These are phyloP conservation scores for Hyaloscypha bicolor DNA, from an alignment of 495 filamentous ascomycete species.

Conservation along the genomic window DNA sequence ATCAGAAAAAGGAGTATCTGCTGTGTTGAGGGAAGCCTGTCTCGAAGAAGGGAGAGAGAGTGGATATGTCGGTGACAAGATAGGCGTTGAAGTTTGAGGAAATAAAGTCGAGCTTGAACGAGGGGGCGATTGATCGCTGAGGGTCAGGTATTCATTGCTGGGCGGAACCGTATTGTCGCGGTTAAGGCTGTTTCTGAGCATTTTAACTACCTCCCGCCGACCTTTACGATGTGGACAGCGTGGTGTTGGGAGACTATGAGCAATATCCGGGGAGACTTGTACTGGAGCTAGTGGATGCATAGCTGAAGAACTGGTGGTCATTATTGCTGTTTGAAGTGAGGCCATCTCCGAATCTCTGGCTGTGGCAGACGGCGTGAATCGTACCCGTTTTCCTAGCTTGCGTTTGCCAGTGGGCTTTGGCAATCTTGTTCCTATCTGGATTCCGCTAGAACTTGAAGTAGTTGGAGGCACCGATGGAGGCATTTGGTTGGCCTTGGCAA, in stretches of 20 bases:
- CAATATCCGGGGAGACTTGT: not conserved
- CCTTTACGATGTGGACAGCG: slow-evolving; percentile 16
- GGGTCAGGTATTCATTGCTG: slow-evolving; percentile 10
- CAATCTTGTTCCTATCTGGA: not conserved
- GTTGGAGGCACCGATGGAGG: not conserved
- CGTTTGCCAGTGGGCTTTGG: slow-evolving; percentile 5
- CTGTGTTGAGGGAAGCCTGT: not conserved
- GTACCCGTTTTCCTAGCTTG: slow-evolving; percentile 12
- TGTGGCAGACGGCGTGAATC: slow-evolving; percentile 28
- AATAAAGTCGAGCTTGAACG: not conserved
- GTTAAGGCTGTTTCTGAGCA: slow-evolving; percentile 10
- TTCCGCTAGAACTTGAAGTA: not conserved
- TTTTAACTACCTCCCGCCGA: not conserved
- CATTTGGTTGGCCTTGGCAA: slow-evolving; percentile 4
- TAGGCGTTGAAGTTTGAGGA: not conserved
- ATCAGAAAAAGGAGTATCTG: not conserved
- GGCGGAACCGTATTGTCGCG: not conserved
- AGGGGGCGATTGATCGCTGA: not conserved
- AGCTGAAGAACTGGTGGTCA: slow-evolving; percentile 6
- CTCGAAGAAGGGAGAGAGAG: not conserved
- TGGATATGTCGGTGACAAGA: not conserved
- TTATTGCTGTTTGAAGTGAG: slow-evolving; percentile 18
- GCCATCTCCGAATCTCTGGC: slow-evolving; percentile 24
- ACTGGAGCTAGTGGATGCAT: slow-evolving; percentile 17
- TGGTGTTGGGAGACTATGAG: not conserved